Evolutionary conservation across 108 stramenopile genomes (phyloP).

Genomic region (Fragilaria crotonensis): DNA sequence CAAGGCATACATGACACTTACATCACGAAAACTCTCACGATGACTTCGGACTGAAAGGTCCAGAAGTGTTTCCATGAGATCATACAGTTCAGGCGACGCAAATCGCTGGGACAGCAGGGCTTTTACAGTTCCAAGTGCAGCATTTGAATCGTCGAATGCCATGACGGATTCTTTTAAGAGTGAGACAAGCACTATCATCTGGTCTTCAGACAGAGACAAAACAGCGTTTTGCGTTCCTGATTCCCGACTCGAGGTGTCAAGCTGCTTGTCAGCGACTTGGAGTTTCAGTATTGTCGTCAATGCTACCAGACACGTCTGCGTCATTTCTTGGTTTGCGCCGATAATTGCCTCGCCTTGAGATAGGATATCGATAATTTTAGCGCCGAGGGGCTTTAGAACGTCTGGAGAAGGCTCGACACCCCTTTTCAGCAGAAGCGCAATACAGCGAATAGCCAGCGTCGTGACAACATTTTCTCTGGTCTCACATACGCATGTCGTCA

Average conservation of each 20-base stretch:
- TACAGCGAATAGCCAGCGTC: slow-evolving; percentile 71
- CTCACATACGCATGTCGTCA: slow-evolving; percentile 65
- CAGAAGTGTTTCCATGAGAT: slow-evolving; percentile 77
- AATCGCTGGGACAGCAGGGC: slow-evolving; percentile 52
- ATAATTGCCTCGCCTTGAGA: slow-evolving; percentile 40
- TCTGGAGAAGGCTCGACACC: slow-evolving; percentile 70
- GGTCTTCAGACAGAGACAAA: slow-evolving; percentile 14
- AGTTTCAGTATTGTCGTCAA: slow-evolving; percentile 61
- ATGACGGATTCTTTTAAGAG: slow-evolving; percentile 48
- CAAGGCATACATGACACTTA: no score
- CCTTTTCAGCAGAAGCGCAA: slow-evolving; percentile 63
- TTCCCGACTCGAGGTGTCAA: not conserved
- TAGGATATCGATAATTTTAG: slow-evolving; percentile 64
- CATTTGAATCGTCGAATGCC: slow-evolving; percentile 73
- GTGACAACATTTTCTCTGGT: slow-evolving; percentile 70
- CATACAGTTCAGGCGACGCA: slow-evolving; percentile 78
- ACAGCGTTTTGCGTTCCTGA: slow-evolving; percentile 38
- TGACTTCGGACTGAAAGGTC: slow-evolving; percentile 75
- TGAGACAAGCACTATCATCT: slow-evolving; percentile 75
- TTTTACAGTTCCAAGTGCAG: slow-evolving; percentile 69
- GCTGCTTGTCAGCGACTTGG: not conserved
- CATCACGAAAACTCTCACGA: slow-evolving; percentile 58
- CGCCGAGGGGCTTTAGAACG: slow-evolving; percentile 55
- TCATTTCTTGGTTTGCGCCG: slow-evolving; percentile 73
- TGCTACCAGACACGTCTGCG: slow-evolving; percentile 85